Evolutionary conservation across 2,329 filamentous ascomycete genomes (phyloP).

Genomic region (Aspergillus sp.): DNA sequence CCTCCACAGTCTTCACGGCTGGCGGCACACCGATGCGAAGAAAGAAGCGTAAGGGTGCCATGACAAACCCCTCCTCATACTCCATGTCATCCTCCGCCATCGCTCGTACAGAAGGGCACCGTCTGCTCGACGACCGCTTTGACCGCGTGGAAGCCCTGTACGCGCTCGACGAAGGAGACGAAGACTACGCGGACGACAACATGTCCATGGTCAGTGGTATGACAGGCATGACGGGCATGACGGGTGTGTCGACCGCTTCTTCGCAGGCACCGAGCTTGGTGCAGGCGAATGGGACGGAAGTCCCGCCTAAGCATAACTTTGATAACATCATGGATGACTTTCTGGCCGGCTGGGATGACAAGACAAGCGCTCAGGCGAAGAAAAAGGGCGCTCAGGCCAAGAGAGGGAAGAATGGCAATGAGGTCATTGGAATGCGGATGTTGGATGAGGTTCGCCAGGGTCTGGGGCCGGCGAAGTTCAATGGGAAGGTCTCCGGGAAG

Average conservation of each 20-base stretch:
- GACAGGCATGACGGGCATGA: constrained; percentile 51
- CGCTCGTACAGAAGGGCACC: constrained; percentile 77
- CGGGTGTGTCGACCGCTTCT: constrained; percentile 40
- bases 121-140: constrained; percentile 79
- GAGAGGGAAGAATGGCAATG: constrained; percentile 68
- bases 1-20: constrained; percentile 46
- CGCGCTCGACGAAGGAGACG: constrained; percentile 51
- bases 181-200: constrained; percentile 38
- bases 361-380: constrained; percentile 34
- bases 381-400: constrained; percentile 44
- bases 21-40: constrained; percentile 58
- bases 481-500: constrained; percentile 21
- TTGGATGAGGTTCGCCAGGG: constrained; percentile 80
- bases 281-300: constrained; percentile 28
- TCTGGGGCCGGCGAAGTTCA: constrained; percentile 65
- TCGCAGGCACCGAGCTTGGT: constrained; percentile 55
- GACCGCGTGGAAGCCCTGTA: constrained; percentile 84
- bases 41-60: constrained; percentile 92
- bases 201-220: constrained; percentile 44
- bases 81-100: constrained; percentile 88
- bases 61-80: constrained; percentile 79
- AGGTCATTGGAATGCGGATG: constrained; percentile 75
- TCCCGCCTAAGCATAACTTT: constrained; percentile 68
- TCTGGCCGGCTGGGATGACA: constrained; percentile 53
- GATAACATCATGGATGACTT: constrained; percentile 91